phyloP scores from a whole-genome alignment of 1,139 yeast species.

The Hyphopichia pseudoburtonii region DNA sequence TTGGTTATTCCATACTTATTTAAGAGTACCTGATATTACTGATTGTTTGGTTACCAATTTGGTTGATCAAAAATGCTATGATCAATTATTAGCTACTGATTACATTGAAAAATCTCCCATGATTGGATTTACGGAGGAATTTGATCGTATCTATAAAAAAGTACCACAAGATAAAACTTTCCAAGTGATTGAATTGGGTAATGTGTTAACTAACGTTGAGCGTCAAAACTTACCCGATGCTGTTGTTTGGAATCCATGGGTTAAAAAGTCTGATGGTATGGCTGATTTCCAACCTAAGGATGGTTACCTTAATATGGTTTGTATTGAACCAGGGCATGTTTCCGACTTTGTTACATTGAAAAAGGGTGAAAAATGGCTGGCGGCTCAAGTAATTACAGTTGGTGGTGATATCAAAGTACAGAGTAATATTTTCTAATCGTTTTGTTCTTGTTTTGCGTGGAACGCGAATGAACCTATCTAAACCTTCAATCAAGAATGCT shows the following conservation, averaged over 20 bases:
- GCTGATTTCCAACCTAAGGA: conserved; percentile 82
- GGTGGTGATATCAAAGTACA: conserved; percentile 49
- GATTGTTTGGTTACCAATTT: conserved; percentile 77
- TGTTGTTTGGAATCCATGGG: conserved; percentile 99
- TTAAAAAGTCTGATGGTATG: conserved; percentile 74
- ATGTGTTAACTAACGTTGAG: conserved; percentile 63
- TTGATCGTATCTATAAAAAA: conserved; percentile 77
- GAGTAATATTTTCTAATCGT: conserved; percentile 36
- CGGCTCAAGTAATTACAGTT: conserved; percentile 32
- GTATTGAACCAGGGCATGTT: conserved; percentile 93
- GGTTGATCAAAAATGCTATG: conserved; percentile 67
- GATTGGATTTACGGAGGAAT: conserved; percentile 72
- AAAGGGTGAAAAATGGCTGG: conserved; percentile 70
- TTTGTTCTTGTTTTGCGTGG: too few species aligned
- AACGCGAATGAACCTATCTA: too few species aligned
- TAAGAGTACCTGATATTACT: conserved; percentile 70
- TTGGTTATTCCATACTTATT: conserved; percentile 95
- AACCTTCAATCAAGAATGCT: too few species aligned
- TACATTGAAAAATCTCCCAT: conserved; percentile 74
- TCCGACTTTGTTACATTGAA: conserved; percentile 58
- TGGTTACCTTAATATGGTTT: conserved; percentile 84
- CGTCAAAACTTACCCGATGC: conserved; percentile 76
- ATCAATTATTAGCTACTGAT: conserved; percentile 64
- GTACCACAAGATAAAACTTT: conserved; percentile 55
- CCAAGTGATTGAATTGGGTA: conserved; percentile 68